These are phyloP conservation scores for Stylosanthes scabra DNA, from an alignment of 331 rosid genomes.

Conservation along the genomic window DNA sequence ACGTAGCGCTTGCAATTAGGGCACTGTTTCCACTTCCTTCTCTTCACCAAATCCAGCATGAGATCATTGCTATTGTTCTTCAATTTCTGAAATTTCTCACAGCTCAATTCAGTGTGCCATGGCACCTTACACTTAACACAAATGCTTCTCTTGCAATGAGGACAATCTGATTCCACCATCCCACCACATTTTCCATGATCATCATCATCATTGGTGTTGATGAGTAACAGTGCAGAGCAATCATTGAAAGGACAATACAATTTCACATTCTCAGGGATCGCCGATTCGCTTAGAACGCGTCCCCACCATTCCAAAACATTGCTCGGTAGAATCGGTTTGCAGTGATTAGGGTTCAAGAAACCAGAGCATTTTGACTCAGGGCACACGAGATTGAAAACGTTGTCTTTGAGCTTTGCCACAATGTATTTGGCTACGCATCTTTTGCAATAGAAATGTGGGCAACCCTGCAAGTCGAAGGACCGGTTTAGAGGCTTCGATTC, in stretches of 20 bases:
- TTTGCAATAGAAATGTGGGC: constrained; percentile 51
- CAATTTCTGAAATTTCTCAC: constrained; percentile 50
- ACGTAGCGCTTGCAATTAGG: constrained; percentile 53
- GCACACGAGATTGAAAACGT: constrained; percentile 41
- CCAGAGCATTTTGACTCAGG: constrained; percentile 54
- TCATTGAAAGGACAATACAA: constrained; percentile 59
- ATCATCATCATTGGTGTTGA: constrained; percentile 22
- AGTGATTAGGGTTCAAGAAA: constrained; percentile 41
- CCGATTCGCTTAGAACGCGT: constrained; percentile 46
- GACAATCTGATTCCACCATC: constrained; percentile 45
- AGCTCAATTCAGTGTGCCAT: constrained; percentile 52
- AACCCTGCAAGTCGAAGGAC: constrained; percentile 34
- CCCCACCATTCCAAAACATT: constrained; percentile 51
- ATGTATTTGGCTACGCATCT: constrained; percentile 51
- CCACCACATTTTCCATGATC: no score
- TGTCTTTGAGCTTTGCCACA: constrained; percentile 50
- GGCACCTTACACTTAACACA: constrained; percentile 54
- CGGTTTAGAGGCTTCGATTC: constrained; percentile 41
- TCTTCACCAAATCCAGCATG: constrained; percentile 44
- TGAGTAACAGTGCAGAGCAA: constrained; percentile 47
- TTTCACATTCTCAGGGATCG: constrained; percentile 39
- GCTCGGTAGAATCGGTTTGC: constrained; percentile 43
- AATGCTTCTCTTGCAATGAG: constrained; percentile 48
- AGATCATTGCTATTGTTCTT: constrained; percentile 35
- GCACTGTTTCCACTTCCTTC: constrained; percentile 46